Base-by-base conservation (phyloP, 495 filamentous ascomycete genomes). In the Opeltia flavorubescens region DNA sequence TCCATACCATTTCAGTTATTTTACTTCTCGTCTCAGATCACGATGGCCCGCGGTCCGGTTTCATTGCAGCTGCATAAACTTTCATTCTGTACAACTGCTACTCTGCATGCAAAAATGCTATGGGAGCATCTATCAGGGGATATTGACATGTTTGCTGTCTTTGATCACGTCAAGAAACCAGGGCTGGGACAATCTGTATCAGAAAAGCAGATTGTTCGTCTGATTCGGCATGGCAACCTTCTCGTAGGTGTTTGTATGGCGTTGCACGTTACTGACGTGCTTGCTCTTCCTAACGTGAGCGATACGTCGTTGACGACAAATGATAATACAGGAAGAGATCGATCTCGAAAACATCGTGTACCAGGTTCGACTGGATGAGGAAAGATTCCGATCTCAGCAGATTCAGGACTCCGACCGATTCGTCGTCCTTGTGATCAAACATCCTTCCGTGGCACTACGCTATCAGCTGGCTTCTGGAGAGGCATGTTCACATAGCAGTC, bases 141-240 rank as follows among this genome's bases (percentile, higher is more conserved):
- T 18, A 38, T 45, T 20, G 45, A 51, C 26, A 47, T 55, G 26
- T 58, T 50, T 43, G 44, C 50, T 15, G 55, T 58, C 9, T 55
- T 58, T 23, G 55, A 58, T 43, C 21, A 34, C 2, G 40, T 54
- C 20, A 34, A 23, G n/a, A 39, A 44, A 24, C 48, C 36, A 39
- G 42, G 38, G 21, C 12, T 48, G 6, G 47, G 34, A 20, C 47
- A 38, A 13, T 5, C 26, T 26, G 46, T 55, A 12, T n/a, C 34
- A 2, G 26, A 46, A 23, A 53, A 39, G 15, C 38, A 50, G 6
- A 28, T 53, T 5, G 27, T 58, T 11, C 55, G 53, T 44, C 26
- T 55, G 17, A 31, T 52, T 7, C 40, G 39, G 27, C 38, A 45
- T 18, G 42, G 50, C 8, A 40, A 55, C 26, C 44, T 58, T 15